Conservation (phyloP, 495 filamentous ascomycete species). For the Pseudoneurospora amorphoporcata region DNA sequence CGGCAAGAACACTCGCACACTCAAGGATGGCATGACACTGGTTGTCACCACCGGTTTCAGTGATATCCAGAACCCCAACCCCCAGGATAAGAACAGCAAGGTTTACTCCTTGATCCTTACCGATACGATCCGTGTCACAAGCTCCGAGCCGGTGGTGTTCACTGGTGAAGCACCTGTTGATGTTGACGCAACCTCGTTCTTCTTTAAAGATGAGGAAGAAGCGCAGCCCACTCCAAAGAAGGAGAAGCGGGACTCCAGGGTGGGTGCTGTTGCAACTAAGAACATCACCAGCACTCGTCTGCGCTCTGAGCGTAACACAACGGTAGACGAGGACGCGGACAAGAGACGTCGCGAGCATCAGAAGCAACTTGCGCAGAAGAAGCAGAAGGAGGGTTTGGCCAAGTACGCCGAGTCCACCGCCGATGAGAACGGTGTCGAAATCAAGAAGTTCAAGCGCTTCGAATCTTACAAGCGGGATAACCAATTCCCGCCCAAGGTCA, state of each 20-base stretch:
- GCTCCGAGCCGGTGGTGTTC: slow-evolving; percentile 71
- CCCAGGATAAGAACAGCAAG: slow-evolving; percentile 78
- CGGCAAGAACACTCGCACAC: slow-evolving; percentile 64
- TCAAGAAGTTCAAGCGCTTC: slow-evolving; percentile 97
- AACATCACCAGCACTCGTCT: slow-evolving; percentile 93
- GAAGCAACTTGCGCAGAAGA: slow-evolving; percentile 76
- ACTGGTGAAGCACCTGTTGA: slow-evolving; percentile 87
- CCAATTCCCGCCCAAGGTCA: slow-evolving; percentile 73
- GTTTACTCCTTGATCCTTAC: slow-evolving; percentile 81
- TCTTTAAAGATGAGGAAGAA: slow-evolving; percentile 88
- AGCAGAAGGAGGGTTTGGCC: slow-evolving; percentile 77
- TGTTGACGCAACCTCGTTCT: slow-evolving; percentile 87
- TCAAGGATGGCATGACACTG: slow-evolving; percentile 96
- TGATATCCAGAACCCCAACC: slow-evolving; percentile 71
- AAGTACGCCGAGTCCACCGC: slow-evolving; percentile 72
- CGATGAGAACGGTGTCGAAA: slow-evolving; percentile 76
- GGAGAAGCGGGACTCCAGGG: slow-evolving; percentile 68
- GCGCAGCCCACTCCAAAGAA: slow-evolving; percentile 58
- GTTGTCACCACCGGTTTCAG: slow-evolving; percentile 78
- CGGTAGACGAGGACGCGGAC: slow-evolving; percentile 84
- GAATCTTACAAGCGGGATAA: slow-evolving; percentile 99
- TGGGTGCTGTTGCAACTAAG: slow-evolving; percentile 74
- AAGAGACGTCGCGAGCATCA: slow-evolving; percentile 83
- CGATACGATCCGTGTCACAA: slow-evolving; percentile 82
- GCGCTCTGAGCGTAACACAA: slow-evolving; percentile 76